phyloP scores from a whole-genome alignment of 192 early-diverging fungal genomes.

The Coemansia sp. region DNA sequence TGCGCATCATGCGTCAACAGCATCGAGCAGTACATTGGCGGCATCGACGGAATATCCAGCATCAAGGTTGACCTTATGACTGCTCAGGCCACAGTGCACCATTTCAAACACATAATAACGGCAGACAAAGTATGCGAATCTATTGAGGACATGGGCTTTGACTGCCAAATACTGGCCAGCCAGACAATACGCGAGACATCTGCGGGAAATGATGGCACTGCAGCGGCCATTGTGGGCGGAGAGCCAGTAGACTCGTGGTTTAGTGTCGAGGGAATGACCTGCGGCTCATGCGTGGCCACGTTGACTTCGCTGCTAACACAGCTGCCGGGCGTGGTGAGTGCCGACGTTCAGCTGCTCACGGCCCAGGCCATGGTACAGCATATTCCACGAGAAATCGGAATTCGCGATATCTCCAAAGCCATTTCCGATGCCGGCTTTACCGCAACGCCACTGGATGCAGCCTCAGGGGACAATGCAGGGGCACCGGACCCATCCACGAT shows the following conservation, averaged over 20 bases:
- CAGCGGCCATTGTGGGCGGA: constrained; percentile 13
- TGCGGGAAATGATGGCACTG: neutral
- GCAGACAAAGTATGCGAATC: constrained; percentile 47
- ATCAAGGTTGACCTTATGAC: constrained; percentile 67
- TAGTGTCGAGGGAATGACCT: constrained; percentile 88
- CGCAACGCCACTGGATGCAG: constrained; percentile 47
- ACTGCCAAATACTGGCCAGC: constrained; percentile 53
- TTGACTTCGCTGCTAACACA: constrained; percentile 70
- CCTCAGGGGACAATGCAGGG: constrained; percentile 22
- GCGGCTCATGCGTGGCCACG: constrained; percentile 83
- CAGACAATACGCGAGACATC: constrained; percentile 7
- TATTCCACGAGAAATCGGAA: constrained; percentile 61
- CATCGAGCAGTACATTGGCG: constrained; percentile 54
- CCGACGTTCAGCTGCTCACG: constrained; percentile 75
- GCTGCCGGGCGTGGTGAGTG: constrained; percentile 64
- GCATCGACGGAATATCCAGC: constrained; percentile 49
- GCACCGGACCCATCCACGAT: constrained; percentile 59
- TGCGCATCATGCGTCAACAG: constrained; percentile 81
- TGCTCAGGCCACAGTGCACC: constrained; percentile 59
- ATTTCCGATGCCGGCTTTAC: constrained; percentile 76
- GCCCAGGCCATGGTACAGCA: constrained; percentile 71
- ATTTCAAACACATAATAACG: constrained; percentile 20
- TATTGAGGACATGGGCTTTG: constrained; percentile 77
- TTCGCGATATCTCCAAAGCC: constrained; percentile 74
- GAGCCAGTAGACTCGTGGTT: constrained; percentile 43